These are phyloP conservation scores for Claviceps sp. DNA, from an alignment of 2,329 filamentous ascomycete genomes.

Conservation along the genomic window DNA sequence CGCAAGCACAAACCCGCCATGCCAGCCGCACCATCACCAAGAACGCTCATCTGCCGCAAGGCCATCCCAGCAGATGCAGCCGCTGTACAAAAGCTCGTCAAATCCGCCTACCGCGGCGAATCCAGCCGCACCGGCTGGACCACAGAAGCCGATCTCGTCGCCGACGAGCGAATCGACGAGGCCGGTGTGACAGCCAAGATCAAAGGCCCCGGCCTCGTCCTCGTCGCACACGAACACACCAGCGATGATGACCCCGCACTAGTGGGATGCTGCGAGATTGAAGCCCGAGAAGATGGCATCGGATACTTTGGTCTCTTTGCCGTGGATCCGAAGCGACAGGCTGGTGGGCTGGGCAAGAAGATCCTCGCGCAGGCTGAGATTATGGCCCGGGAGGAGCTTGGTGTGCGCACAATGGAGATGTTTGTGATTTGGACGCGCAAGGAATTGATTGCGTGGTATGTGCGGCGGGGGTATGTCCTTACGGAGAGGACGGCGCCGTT, in stretches of 20 bases:
- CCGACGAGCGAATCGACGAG: slow-evolving; percentile 28
- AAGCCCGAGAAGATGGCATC: slow-evolving; percentile 13
- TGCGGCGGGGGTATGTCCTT: slow-evolving; percentile 25
- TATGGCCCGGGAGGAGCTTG: slow-evolving; percentile 20
- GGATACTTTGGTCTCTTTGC: slow-evolving; percentile 36
- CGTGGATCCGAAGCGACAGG: slow-evolving; percentile 28
- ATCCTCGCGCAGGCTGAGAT: slow-evolving; percentile 28
- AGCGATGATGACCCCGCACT: slow-evolving; percentile 10
- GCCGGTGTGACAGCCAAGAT: slow-evolving; percentile 26
- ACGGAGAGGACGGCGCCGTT: slow-evolving; percentile 28
- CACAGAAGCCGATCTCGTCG: slow-evolving; percentile 30
- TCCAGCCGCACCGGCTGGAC: slow-evolving; percentile 30
- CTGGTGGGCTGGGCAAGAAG: slow-evolving; percentile 27
- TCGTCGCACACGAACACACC: slow-evolving; percentile 19
- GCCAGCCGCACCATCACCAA: background rate
- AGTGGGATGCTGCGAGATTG: slow-evolving; percentile 32
- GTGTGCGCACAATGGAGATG: slow-evolving; percentile 26
- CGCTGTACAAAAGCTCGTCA: slow-evolving; percentile 24
- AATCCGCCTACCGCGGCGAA: slow-evolving; percentile 31
- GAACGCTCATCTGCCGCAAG: slow-evolving; percentile 19
- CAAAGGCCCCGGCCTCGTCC: slow-evolving; percentile 21
- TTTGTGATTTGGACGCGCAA: slow-evolving; percentile 27
- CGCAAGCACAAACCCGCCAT: too few relatives aligned
- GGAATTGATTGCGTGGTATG: slow-evolving; percentile 34
- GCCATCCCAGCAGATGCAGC: slow-evolving; percentile 20